phyloP scores from a whole-genome alignment of 495 filamentous ascomycete species.

The Daldinia childiae region DNA sequence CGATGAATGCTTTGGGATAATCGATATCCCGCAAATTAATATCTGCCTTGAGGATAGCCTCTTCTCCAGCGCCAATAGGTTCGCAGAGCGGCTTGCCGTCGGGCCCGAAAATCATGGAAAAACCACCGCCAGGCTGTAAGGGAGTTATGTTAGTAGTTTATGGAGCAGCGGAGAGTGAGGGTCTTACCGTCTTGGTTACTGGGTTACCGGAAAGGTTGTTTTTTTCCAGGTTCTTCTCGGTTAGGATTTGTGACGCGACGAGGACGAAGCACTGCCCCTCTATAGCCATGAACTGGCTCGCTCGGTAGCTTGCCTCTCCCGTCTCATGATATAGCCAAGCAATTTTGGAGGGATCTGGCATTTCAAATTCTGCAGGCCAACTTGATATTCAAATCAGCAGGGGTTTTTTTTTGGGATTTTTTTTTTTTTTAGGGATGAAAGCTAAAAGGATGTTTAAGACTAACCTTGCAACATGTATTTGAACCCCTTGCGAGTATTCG shows the following conservation, averaged over 20 bases:
- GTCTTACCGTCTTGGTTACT: constrained; percentile 47
- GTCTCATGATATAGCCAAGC: constrained; percentile 48
- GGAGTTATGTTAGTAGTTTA: constrained; percentile 40
- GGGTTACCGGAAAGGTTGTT: constrained; percentile 48
- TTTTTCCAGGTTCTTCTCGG: constrained; percentile 50
- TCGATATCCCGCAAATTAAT: constrained; percentile 56
- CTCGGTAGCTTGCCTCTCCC: constrained; percentile 47
- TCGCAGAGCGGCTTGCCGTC: constrained; percentile 60
- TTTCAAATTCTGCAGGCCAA: constrained; percentile 49
- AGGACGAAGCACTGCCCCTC: constrained; percentile 64
- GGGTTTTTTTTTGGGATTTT: constrained; percentile 3
- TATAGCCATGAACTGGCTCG: constrained; percentile 57
- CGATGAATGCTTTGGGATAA: constrained; percentile 54
- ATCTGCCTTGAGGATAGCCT: constrained; percentile 60
- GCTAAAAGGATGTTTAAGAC: constrained; percentile 39
- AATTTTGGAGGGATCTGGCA: constrained; percentile 48
- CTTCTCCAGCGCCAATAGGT: constrained; percentile 44
- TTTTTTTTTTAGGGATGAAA: constrained; percentile 1
- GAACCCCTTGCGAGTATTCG: constrained; percentile 59
- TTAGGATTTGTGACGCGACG: constrained; percentile 57
- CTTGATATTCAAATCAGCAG: constrained; percentile 26
- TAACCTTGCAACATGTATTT: constrained; percentile 68
- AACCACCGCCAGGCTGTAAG: constrained; percentile 57
- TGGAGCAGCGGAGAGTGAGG: neutral
- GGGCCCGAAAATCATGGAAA: constrained; percentile 62